Evolutionary conservation across 2,329 filamentous ascomycete genomes (phyloP).

Genomic region (Pseudogymnoascus sp.): DNA sequence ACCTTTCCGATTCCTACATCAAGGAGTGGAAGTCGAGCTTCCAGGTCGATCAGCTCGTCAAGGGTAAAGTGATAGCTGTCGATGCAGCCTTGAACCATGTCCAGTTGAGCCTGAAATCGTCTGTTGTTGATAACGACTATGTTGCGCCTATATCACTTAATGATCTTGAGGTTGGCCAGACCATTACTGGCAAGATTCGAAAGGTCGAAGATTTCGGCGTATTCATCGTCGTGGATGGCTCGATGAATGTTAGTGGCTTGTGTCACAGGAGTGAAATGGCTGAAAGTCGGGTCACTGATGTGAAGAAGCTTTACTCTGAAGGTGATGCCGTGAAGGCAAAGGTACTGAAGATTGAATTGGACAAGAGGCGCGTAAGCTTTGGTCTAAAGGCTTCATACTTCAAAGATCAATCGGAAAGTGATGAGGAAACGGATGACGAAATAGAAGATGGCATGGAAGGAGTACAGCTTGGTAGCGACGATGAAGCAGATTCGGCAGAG

Average conservation of each 20-base stretch:
- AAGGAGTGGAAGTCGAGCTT: constrained; percentile 94
- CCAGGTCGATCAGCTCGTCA: constrained; percentile 82
- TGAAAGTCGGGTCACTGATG: constrained; percentile 71
- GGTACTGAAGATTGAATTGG: constrained; percentile 66
- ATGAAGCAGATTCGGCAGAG: constrained; percentile 28
- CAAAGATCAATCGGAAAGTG: constrained; percentile 48
- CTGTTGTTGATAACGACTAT: constrained; percentile 72
- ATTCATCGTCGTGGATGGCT: constrained; percentile 84
- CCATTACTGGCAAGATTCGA: constrained; percentile 81
- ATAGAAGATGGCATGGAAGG: constrained; percentile 39
- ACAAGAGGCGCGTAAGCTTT: constrained; percentile 75
- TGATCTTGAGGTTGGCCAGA: constrained; percentile 71
- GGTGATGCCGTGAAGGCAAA: constrained; percentile 92
- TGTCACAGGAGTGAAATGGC: constrained; percentile 92
- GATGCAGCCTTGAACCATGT: constrained; percentile 62
- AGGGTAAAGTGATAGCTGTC: constrained; percentile 70
- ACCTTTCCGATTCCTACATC: constrained; percentile 82
- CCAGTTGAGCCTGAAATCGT: constrained; percentile 81
- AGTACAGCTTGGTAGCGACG: constrained; percentile 25
- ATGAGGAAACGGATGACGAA: constrained; percentile 39
- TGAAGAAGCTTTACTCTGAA: constrained; percentile 80
- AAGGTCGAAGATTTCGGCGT: constrained; percentile 94
- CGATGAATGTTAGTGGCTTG: constrained; percentile 80
- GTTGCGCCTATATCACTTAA: constrained; percentile 62
- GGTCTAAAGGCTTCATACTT: constrained; percentile 92